Evolutionary conservation across 164 flowering plant species (phyloP).

Genomic region (Warburgia ugandensis): DNA sequence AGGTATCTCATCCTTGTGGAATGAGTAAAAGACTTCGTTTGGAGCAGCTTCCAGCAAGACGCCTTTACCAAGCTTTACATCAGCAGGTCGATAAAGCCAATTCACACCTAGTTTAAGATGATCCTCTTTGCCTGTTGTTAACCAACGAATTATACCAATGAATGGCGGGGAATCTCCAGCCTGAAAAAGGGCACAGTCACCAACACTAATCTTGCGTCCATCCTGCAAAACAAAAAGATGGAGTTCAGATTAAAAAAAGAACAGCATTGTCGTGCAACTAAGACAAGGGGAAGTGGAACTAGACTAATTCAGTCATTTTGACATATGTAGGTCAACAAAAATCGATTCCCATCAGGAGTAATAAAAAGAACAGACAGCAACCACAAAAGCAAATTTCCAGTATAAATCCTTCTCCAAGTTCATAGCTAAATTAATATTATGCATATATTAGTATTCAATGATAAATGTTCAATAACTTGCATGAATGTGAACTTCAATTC

Average conservation of each 20-base stretch:
- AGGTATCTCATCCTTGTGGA: conserved; percentile 83
- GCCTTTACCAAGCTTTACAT: conserved; percentile 80
- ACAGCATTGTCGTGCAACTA: neutral
- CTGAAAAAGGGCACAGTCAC: conserved; percentile 93
- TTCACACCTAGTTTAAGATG: conserved; percentile 54
- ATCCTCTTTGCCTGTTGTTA: conserved; percentile 36
- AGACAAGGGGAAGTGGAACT: no score
- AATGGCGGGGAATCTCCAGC: conserved; percentile 71
- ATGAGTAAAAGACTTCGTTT: conserved; percentile 90
- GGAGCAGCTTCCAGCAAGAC: conserved; percentile 69
- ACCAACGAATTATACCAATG: conserved; percentile 67
- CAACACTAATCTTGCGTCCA: conserved; percentile 77
- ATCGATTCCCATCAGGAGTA: no score
- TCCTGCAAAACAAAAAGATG: conserved; percentile 31
- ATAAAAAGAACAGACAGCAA: no score
- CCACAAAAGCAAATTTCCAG: no score
- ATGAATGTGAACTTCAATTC: no score
- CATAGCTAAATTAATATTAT: no score
- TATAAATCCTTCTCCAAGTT: no score
- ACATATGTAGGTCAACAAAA: no score
- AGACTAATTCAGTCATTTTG: no score
- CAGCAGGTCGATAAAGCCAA: conserved; percentile 93
- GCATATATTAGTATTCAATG: no score
- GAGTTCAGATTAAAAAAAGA: no score
- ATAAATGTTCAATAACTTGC: no score